phyloP scores from a whole-genome alignment of 2,329 filamentous ascomycete genomes.

The Ophiostoma populinum region DNA sequence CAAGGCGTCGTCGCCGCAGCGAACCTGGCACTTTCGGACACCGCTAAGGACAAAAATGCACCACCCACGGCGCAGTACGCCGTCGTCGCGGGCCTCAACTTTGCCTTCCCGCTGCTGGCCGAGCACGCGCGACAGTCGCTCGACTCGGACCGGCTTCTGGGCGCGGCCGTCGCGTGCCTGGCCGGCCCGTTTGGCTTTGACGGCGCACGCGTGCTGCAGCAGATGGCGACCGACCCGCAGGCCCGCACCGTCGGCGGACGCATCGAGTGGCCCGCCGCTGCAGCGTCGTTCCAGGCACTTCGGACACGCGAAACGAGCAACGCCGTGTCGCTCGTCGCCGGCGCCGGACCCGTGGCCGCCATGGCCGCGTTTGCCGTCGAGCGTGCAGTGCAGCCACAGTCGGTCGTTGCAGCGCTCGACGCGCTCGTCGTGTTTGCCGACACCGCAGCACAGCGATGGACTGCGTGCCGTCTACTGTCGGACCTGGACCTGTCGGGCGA shows the following conservation, averaged over 20 bases:
- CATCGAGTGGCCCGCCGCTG: slow-evolving; percentile 40
- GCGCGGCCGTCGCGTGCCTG: slow-evolving; percentile 48
- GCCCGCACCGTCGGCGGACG: neutral
- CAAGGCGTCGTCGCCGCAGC: slow-evolving; percentile 55
- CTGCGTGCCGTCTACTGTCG: slow-evolving; percentile 49
- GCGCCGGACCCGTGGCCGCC: slow-evolving; percentile 49
- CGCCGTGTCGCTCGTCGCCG: slow-evolving; percentile 30
- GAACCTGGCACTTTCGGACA: slow-evolving; percentile 49
- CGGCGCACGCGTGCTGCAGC: slow-evolving; percentile 56
- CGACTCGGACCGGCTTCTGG: slow-evolving; percentile 53
- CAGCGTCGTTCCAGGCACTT: slow-evolving; percentile 42
- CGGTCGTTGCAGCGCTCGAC: slow-evolving; percentile 26
- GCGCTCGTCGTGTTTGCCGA: slow-evolving; percentile 49
- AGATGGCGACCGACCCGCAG: slow-evolving; percentile 42
- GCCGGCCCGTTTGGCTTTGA: slow-evolving; percentile 58
- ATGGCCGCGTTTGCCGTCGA: slow-evolving; percentile 48
- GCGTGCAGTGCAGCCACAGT: slow-evolving; percentile 19
- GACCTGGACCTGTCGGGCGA: slow-evolving; percentile 44
- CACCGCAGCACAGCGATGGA: slow-evolving; percentile 55
- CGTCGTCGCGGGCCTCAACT: slow-evolving; percentile 57
- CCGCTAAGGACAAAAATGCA: slow-evolving; percentile 21
- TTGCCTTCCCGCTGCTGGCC: slow-evolving; percentile 56
- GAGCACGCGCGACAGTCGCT: slow-evolving; percentile 39
- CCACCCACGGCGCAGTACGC: slow-evolving; percentile 27
- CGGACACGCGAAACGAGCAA: slow-evolving; percentile 33